A percentile compares a stretch with the other conserved stretches of the same genome.
These are phyloP conservation scores for Orbilia quercus DNA, from an alignment of 2,329 filamentous ascomycete genomes.

Conservation along the genomic window DNA sequence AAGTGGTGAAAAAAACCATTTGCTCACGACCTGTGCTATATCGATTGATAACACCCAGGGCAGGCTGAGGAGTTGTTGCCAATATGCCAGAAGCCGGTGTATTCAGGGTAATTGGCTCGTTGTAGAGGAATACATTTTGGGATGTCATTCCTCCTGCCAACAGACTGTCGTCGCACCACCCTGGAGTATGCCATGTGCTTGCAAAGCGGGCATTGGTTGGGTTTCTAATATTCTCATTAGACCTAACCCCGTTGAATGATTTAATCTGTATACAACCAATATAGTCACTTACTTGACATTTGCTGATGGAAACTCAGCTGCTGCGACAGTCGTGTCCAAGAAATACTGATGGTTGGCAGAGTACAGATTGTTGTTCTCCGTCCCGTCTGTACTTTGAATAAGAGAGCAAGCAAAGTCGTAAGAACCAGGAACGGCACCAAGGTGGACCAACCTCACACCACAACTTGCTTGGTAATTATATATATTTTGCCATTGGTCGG, in stretches of 20 bases:
- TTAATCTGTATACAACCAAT: too few relatives aligned
- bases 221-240: conserved; percentile 15
- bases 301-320: conserved; percentile 68
- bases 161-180: conserved; percentile 37
- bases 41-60: conserved; percentile 71
- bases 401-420: conserved; percentile 66
- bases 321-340: conserved; percentile 63
- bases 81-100: conserved; percentile 17
- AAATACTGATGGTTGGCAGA: conserved; percentile 38
- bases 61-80: conserved; percentile 60
- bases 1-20: conserved; percentile 72
- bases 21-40: conserved; percentile 69
- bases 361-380: conserved; percentile 65
- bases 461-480: conserved; percentile 68
- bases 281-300: conserved; percentile 66
- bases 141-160: conserved; percentile 41
- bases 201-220: conserved; percentile 48
- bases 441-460: conserved; percentile 71
- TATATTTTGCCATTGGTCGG: conserved; percentile 69
- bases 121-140: conserved; percentile 45
- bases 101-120: conserved; percentile 24
- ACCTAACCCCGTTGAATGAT: not conserved
- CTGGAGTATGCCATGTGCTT: conserved; percentile 41
- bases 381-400: conserved; percentile 65
- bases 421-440: conserved; percentile 69